Evolutionary conservation across 305 asterid genomes (phyloP).

Genomic region (Plantago coronopus): DNA sequence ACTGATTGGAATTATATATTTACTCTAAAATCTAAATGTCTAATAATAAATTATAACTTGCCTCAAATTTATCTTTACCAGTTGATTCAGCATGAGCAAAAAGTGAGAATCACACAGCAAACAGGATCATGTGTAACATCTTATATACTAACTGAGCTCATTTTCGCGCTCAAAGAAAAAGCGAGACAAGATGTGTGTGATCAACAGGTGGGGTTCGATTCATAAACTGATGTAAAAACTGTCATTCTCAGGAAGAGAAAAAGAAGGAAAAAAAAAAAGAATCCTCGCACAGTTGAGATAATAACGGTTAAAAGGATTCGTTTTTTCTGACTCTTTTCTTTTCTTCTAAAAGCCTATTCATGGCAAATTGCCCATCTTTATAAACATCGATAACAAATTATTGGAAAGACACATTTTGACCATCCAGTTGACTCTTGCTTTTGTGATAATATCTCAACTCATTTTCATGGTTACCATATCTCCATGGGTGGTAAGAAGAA

Average conservation of each 20-base stretch:
- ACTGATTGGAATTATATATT: no score
- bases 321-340: no score
- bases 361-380: not conserved
- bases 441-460: conserved; percentile 3
- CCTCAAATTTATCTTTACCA: not conserved
- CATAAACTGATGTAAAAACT: no score
- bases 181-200: no score
- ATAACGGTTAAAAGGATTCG: not conserved
- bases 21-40: no score
- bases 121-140: no score
- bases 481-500: conserved; percentile 28
- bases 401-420: not conserved
- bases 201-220: not conserved
- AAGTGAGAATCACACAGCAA: no score
- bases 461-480: conserved; percentile 11
- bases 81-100: no score
- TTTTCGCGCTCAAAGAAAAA: no score
- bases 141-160: no score
- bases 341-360: not conserved
- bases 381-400: not conserved
- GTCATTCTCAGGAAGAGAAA: not conserved
- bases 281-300: not conserved
- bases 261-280: not conserved
- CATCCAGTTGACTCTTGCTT: conserved; percentile 2
- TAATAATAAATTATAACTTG: no score